Base-by-base conservation (phyloP, 306 rosid genomes). In the Sechiopsis laciniata region DNA sequence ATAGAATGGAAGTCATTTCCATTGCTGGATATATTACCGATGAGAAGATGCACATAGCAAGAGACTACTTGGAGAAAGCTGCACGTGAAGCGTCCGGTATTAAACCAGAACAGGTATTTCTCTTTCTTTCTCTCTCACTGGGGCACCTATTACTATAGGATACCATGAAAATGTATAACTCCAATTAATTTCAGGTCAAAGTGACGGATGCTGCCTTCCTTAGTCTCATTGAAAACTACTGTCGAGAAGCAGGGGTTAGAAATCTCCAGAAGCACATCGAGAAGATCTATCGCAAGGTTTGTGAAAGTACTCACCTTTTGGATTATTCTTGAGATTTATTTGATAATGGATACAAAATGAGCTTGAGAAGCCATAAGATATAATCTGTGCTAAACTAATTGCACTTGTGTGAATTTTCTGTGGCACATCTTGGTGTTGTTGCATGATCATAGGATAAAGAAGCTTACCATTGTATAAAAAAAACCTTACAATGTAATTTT, bases 11-110 rank as follows among this genome's bases (percentile, higher is more conserved):
- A 82, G 95, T 95, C 67, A 88, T 95, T 75, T 71, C 97, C 53
- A 83, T 95, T 72, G 99, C 99, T 59, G 99, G 99, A 50, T 95
- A 95, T 83, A 88, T 95, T 72, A 88, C 97, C 57, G 97, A 95
- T 75, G 99, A 95, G 87, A 95, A 95, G 84, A 88, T 91, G 88
- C 97, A 91, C 89, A 95, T 95, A 82, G 99, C 92, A 52, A 89
- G 97, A 80, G 96, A 91, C 84, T 95, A 88, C 83, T 83, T 95
- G 87, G 99, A 95, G 84, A 95, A 91, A 88, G 71, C 82, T 69
- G 91, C 97, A 35, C 97, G 99, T 42, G 97, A 89, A 84, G 91
- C 95, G 26, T 89, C 97, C 59, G 99, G 99, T 80, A 86, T 95
- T 70, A 82, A 85, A 78, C 92, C 87, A n/a, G 91, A 91, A 81